phyloP scores from a whole-genome alignment of 2,329 filamentous ascomycete species.

The Apiospora marii region DNA sequence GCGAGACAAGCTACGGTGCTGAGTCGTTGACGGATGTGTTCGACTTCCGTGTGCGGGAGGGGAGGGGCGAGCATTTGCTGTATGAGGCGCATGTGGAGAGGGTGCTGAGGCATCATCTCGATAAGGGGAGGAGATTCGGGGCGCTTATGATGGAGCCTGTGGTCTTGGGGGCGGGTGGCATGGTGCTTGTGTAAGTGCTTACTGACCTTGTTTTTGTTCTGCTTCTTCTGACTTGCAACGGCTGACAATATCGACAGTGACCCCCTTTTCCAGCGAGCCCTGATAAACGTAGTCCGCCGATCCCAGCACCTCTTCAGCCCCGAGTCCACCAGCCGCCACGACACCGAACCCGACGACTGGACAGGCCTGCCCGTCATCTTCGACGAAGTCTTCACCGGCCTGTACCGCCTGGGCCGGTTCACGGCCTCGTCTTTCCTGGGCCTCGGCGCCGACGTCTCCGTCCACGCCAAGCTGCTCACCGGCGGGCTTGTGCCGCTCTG shows the following conservation, averaged over 20 bases:
- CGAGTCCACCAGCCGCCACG: conserved; percentile 29
- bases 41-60: conserved; percentile 58
- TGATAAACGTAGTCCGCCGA: conserved; percentile 72
- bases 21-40: conserved; percentile 66
- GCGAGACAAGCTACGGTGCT: conserved; percentile 23
- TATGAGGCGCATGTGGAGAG: conserved; percentile 69
- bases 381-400: conserved; percentile 87
- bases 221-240: conserved; percentile 29
- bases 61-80: conserved; percentile 50
- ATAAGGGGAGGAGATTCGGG: conserved; percentile 72
- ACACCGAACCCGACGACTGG: conserved; percentile 56
- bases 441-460: conserved; percentile 75
- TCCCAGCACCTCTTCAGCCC: conserved; percentile 61
- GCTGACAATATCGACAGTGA: conserved; percentile 59
- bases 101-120: conserved; percentile 59
- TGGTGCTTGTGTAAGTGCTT: conserved; percentile 74
- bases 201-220: conserved; percentile 26
- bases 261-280: conserved; percentile 78
- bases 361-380: conserved; percentile 79
- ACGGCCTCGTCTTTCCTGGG: conserved; percentile 74
- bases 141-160: conserved; percentile 83
- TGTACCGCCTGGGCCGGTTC: conserved; percentile 81
- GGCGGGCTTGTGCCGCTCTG: conserved; percentile 82
- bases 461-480: conserved; percentile 85
- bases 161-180: conserved; percentile 82